Evolutionary conservation across 371 early-diverging fungal species (phyloP).

Genomic region (Mortierella sp.): DNA sequence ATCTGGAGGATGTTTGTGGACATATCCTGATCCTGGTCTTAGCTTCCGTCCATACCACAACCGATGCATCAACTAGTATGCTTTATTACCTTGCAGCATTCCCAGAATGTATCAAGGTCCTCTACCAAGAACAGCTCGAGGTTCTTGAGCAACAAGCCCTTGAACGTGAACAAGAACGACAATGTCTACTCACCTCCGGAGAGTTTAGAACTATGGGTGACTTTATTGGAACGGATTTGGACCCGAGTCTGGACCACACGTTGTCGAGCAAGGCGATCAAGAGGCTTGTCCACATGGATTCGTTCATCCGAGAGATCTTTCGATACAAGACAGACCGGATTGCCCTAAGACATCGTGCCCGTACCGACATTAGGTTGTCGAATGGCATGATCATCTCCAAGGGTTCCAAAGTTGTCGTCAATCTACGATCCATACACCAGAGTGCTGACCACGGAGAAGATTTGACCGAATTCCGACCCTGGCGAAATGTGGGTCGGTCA

Average conservation of each 20-base stretch:
- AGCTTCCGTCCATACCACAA: constrained; percentile 53
- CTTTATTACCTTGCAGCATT: constrained; percentile 53
- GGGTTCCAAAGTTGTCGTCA: constrained; percentile 25
- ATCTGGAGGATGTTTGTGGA: constrained; percentile 17
- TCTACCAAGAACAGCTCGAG: constrained; percentile 53
- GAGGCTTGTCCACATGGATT: constrained; percentile 57
- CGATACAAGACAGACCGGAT: constrained; percentile 32
- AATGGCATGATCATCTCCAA: constrained; percentile 52
- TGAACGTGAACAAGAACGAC: constrained; percentile 6
- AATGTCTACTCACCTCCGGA: neutral
- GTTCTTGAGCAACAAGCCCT: constrained; percentile 25
- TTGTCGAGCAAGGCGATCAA: constrained; percentile 42
- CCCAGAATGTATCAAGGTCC: constrained; percentile 47
- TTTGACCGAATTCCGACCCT: constrained; percentile 49
- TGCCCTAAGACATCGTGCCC: constrained; percentile 35
- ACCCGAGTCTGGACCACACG: constrained; percentile 9
- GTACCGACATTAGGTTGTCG: constrained; percentile 36
- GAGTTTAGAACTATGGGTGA: neutral
- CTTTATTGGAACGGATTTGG: constrained; percentile 4
- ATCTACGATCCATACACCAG: constrained; percentile 10
- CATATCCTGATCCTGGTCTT: constrained; percentile 40
- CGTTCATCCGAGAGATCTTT: constrained; percentile 54
- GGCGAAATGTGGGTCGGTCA: constrained; percentile 52
- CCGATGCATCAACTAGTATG: constrained; percentile 15
- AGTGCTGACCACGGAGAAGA: constrained; percentile 18